phyloP scores from a whole-genome alignment of 768 basidiomycete genomes.

The Leccinum olivaceopallidum region DNA sequence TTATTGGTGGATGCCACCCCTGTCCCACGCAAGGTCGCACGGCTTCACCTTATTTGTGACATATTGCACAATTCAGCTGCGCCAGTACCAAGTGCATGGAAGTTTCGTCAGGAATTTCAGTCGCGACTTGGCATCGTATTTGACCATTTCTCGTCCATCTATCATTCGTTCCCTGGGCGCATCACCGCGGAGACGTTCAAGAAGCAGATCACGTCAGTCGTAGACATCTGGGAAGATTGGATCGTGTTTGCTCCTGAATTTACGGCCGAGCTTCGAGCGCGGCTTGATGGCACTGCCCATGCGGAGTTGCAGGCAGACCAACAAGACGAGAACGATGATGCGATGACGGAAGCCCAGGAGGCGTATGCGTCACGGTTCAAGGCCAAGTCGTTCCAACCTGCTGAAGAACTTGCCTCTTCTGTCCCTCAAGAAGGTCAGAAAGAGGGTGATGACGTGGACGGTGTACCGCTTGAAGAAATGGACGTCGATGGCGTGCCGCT shows the following conservation, averaged over 20 bases:
- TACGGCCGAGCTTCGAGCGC: conserved; percentile 65
- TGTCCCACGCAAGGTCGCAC: conserved; percentile 95
- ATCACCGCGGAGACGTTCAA: conserved; percentile 98
- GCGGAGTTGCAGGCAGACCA: conserved; percentile 31
- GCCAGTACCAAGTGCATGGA: conserved; percentile 94
- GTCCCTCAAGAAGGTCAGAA: conserved; percentile 33
- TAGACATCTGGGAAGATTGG: conserved; percentile 99
- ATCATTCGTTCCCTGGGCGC: conserved; percentile 92
- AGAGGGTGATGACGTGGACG: conserved; percentile 52
- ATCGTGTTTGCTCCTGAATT: conserved; percentile 93
- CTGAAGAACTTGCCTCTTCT: conserved; percentile 41
- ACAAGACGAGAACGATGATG: conserved; percentile 22
- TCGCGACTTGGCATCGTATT: conserved; percentile 89
- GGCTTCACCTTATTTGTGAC: conserved; percentile 94
- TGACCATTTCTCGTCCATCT: conserved; percentile 91
- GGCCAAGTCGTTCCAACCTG: conserved; percentile 74
- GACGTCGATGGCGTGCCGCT: conserved; percentile 52
- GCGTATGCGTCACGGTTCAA: conserved; percentile 68
- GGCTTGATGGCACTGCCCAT: conserved; percentile 64
- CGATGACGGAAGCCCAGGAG: conserved; percentile 28
- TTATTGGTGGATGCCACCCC: conserved; percentile 89
- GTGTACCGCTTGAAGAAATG: conserved; percentile 49
- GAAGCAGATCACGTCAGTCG: conserved; percentile 82
- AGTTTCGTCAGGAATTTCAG: conserved; percentile 94
- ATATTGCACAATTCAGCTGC: conserved; percentile 97